phyloP scores from a whole-genome alignment of 305 asterid species.

The Rubia peregrina region DNA sequence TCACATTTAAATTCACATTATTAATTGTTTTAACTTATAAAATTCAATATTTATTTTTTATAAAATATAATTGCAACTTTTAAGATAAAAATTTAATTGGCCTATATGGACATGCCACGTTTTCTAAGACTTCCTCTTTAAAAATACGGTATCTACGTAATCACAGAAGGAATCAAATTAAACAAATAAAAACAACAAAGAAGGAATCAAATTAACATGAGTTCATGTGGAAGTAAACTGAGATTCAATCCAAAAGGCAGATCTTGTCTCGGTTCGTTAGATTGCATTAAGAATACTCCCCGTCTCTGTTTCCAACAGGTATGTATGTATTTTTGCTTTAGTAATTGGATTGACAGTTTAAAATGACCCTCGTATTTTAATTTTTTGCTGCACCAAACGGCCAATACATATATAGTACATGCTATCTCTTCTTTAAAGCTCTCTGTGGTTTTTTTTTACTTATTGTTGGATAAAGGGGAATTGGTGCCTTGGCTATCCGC shows the following conservation, averaged over 20 bases:
- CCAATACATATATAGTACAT: not conserved
- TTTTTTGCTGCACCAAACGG: constrained; percentile 10
- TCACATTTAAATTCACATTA: no score
- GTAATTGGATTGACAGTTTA: constrained; percentile 18
- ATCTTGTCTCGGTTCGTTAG: constrained; percentile 22
- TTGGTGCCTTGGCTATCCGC: not conserved
- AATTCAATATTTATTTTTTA: no score
- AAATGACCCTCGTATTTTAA: constrained; percentile 13
- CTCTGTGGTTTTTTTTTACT: not conserved
- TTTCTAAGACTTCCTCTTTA: no score
- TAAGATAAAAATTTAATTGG: no score
- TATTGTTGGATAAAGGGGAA: not conserved
- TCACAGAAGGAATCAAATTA: no score
- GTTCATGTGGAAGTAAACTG: not conserved
- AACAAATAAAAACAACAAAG: not conserved
- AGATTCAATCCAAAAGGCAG: constrained; percentile 13
- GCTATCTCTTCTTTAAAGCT: not conserved
- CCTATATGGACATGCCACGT: no score
- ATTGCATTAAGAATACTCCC: constrained; percentile 31
- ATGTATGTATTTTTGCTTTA: not conserved
- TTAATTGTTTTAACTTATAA: no score
- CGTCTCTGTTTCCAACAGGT: constrained; percentile 16
- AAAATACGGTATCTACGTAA: no score
- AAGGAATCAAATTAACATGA: not conserved
- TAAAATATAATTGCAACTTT: no score